Evolutionary conservation across 495 filamentous ascomycete species (phyloP), one percentile per base, ranked within the genome.

Genomic region (Ascobolus immersus): DNA sequence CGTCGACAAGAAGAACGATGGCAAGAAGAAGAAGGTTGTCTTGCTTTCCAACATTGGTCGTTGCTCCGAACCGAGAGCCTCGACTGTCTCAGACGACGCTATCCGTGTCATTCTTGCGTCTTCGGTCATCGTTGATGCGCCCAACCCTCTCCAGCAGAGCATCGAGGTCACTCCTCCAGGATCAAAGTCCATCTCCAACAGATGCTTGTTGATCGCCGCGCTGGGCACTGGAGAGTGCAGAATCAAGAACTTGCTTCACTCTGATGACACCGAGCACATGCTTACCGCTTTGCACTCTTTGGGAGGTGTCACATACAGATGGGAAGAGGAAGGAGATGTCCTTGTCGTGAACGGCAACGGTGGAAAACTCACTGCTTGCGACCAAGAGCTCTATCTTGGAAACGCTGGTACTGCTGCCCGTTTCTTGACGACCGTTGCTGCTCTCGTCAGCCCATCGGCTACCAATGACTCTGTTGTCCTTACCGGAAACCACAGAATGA

Each of bases 1-100:
- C 2, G 70, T 94, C 24, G 86, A 96, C 56, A 96, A 96, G 66
- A 96, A 96, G 65, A 96, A 96, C 35, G 74, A 91, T 21, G 86
- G 86, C 1, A 66, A 64, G 21, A 84, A 89, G 53, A 96, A 94
- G 62, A 91, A 89, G 55, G 72, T 96, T 35, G 86, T 92, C n/a
- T 65, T 99, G 5, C 66, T 99, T 14, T 79, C 80, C 0, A 73
- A 74, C 8, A 89, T 99, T 54, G 86, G 86, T 34, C 66, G 69
- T 42, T 81, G 80, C 8, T 55, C 81, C 41, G 86, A 94, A 52
- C 75, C 64, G 29, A 73, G 72, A 52, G 86, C 86, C 7, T 92
- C 67, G 43, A 67, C 78, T 6, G 86, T 94, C 18, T 62, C 79
- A 4, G 90, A 99, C 47, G 60, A 67, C 34, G 70, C 81, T 29